These are phyloP conservation scores for Termitomyces sp. DNA, from an alignment of 768 basidiomycete genomes.

Conservation along the genomic window DNA sequence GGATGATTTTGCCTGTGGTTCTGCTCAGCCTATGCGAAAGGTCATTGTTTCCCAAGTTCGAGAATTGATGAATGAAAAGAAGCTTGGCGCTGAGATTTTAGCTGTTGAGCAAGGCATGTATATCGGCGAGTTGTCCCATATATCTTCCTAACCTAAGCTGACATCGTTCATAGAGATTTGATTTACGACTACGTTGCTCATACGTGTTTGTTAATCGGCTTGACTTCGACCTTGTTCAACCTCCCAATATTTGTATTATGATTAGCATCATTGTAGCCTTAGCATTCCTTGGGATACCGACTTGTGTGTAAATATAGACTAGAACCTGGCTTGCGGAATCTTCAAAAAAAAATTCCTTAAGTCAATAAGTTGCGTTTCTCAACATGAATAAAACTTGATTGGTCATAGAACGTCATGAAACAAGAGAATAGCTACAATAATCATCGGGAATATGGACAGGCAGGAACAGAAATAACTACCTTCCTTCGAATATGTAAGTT, in stretches of 20 bases:
- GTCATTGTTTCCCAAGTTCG: slow-evolving; percentile 74
- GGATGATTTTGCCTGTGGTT: slow-evolving; percentile 50
- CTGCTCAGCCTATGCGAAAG: slow-evolving; percentile 49
- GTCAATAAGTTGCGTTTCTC: neutral
- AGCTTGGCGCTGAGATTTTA: slow-evolving; percentile 68
- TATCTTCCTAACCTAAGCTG: neutral
- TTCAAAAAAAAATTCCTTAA: neutral
- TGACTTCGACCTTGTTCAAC: neutral
- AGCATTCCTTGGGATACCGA: slow-evolving; percentile 18
- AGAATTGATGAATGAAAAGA: slow-evolving; percentile 50
- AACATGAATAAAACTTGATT: neutral
- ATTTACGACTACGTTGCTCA: slow-evolving; percentile 11
- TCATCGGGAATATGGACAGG: slow-evolving; percentile 20
- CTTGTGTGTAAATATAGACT: slow-evolving; percentile 1
- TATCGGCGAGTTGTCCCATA: slow-evolving; percentile 51
- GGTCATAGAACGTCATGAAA: slow-evolving; percentile 15
- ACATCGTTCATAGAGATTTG: slow-evolving; percentile 27
- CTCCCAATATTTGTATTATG: slow-evolving; percentile 23
- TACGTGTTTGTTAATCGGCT: neutral
- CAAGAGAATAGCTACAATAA: slow-evolving; percentile 20
- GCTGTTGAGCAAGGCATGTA: slow-evolving; percentile 77
- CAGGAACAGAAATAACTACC: slow-evolving; percentile 17
- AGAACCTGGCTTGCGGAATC: neutral
- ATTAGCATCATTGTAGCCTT: slow-evolving; percentile 33
- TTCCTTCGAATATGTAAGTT: slow-evolving; percentile 30